Base-by-base conservation (phyloP, 805 yeast genomes). In the Saturnispora hagleri region DNA sequence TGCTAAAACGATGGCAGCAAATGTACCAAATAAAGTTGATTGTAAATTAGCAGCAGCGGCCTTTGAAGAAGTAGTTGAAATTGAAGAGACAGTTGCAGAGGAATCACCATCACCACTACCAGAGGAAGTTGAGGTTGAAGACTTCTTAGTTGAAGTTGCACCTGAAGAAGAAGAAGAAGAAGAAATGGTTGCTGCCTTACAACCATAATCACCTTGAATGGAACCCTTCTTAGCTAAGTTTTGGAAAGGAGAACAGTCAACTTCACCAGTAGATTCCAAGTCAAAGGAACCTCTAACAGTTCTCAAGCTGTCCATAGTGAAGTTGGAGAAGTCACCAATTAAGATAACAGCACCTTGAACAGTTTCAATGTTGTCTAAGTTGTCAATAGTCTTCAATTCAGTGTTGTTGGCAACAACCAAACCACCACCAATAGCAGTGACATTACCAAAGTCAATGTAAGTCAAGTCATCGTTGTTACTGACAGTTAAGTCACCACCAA, bases 251-350 rank as follows among this genome's bases (percentile, higher is more conserved):
- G 76, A 69, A 81, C 99, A 93, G 73, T 89, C 81, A 72, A 88
- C 82, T 64, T 85, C 84, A 67, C 87, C 85, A 43, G 66, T 60
- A 55, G 96, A 77, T 68, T 84, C 84, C 66, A 93, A 77, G 65
- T 74, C 73, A 73, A 90, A 95, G 71, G 96, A 97, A 80, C 99
- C 99, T 68, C 81, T 80, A 63, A 93, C 96, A 64, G 84, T 79
- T 62, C 71, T 74, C 69, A 93, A 81, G 35, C 79, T 64, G 59
- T 84, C 80, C 69, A 93, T 79, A 55, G 89, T 73, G 66, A 93
- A 93, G 65, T 81, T 79, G 68, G 82, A 75, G 73, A 89, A 88
- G 71, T 78, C 74, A 77, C 99, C 99, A 59, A 70, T 71, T 58
- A 91, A 72, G 67, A 75, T 76, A 59, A 91, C 81, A 62, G 98